Evolutionary conservation across 495 filamentous ascomycete species (phyloP), one percentile per base, ranked within the genome.

Genomic region (Xylaria palmicola): DNA sequence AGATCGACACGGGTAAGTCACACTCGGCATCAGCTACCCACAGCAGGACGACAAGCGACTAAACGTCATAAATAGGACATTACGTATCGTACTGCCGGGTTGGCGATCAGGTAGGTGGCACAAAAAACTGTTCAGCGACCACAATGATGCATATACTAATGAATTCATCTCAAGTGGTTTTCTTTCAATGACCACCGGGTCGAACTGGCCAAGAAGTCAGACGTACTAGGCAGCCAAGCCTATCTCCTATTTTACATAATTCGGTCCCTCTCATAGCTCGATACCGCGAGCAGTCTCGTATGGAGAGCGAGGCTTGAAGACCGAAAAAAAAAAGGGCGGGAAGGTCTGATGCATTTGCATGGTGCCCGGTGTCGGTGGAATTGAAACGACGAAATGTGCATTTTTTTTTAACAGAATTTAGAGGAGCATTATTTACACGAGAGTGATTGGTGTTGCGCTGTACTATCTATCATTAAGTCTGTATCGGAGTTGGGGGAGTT

Each of bases 101-200:
- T 50, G 89, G 88, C 22, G 86, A 89, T 51, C 86, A 89, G 81
- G 88, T 90, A 72, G 59, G 85, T 76, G 60, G 24, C 45, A 32
- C 10, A 37, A 32, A 26, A 40, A 3, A 1, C 0, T 40, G 0
- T 22, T 5, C 9, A 1, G n/a, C 40, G 13, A 9, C 22, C 9
- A 47, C 24, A 17, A 3, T 5, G 17, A 54, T 13, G 22, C 41
- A 47, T 27, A 52, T 56, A 22, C 49, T 39, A 2, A 48, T 62
- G 45, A 59, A 7, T 17, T 48, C 0, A 4, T 45, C 47, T n/a
- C 19, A 58, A 93, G 84, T 97, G 93, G 93, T 92, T 93, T 69
- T 80, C 85, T 29, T 96, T 96, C 78, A 92, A 97, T 64, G 93
- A 97, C 72, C 91, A 91, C 69, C 89, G 89, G 69, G 92, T 97